Conservation (phyloP, 345 rosid species). For the Abelmoschus esculentus region DNA sequence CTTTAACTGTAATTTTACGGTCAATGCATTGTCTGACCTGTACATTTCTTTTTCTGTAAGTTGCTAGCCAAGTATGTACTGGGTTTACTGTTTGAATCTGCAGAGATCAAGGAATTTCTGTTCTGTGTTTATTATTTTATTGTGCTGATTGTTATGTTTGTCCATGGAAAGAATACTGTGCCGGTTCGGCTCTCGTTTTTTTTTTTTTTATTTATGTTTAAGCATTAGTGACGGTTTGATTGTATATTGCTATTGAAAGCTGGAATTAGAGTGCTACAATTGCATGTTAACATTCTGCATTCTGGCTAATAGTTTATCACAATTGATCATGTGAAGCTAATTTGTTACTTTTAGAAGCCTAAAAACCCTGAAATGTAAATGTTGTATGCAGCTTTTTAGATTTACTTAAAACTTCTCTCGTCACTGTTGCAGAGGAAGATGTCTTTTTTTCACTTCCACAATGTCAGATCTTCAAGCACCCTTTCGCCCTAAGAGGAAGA, state of each 20-base stretch:
- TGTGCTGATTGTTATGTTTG: background rate
- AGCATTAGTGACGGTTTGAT: too few relatives aligned
- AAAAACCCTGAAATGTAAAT: background rate
- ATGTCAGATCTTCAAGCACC: conserved; percentile 86
- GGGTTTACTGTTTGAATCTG: background rate
- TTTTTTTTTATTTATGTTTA: background rate
- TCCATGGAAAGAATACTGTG: background rate
- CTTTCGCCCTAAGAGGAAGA: conserved; percentile 84
- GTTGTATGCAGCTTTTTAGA: background rate
- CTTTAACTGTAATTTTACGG: background rate
- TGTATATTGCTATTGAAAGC: too few relatives aligned
- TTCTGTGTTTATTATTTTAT: background rate
- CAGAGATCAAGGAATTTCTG: background rate
- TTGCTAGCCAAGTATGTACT: background rate
- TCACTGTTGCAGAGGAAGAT: conserved; percentile 26
- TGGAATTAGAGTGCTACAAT: background rate
- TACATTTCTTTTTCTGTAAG: background rate
- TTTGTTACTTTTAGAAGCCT: background rate
- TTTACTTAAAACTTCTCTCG: conserved; percentile 3
- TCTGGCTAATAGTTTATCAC: too few relatives aligned
- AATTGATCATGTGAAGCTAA: background rate
- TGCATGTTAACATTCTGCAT: background rate
- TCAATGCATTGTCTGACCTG: background rate
- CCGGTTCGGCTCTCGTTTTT: background rate
- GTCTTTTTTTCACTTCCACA: conserved; percentile 8